Conservation (phyloP, 2,329 filamentous ascomycete species). For the Paraphoma chrysanthemicola region DNA sequence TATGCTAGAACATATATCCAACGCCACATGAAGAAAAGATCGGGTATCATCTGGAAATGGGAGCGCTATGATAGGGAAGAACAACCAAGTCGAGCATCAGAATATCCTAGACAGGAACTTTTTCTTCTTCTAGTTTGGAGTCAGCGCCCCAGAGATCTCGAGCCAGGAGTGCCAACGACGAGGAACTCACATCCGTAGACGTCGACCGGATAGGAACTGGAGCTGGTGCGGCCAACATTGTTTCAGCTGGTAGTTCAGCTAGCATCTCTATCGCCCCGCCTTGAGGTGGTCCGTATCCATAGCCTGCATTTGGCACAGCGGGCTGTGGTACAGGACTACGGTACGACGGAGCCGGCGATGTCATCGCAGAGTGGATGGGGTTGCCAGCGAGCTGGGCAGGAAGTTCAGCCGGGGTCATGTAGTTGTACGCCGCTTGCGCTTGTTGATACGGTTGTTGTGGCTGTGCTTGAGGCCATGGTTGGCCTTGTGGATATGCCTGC, state of each 20-base stretch:
- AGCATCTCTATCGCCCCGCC: slow-evolving; percentile 23
- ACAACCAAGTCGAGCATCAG: slow-evolving; percentile 4
- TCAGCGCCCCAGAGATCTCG: slow-evolving; percentile 11
- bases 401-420: slow-evolving; percentile 5
- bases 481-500: slow-evolving; percentile 9
- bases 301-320: slow-evolving; percentile 7
- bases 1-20: not conserved
- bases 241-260: slow-evolving; percentile 23
- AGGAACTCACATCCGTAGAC: slow-evolving; percentile 25
- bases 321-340: slow-evolving; percentile 13
- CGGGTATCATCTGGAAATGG: slow-evolving; percentile 10
- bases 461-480: slow-evolving; percentile 4
- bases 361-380: slow-evolving; percentile 8
- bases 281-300: slow-evolving; percentile 15
- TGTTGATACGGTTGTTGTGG: slow-evolving; percentile 8
- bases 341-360: slow-evolving; percentile 21
- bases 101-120: slow-evolving; percentile 32
- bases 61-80: not conserved
- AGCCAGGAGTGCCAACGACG: slow-evolving; percentile 1
- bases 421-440: slow-evolving; percentile 12
- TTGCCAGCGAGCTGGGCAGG: slow-evolving; percentile 1
- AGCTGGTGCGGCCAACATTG: slow-evolving; percentile 13
- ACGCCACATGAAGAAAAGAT: not conserved
- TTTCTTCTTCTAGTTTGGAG: slow-evolving; percentile 28
- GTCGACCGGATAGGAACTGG: slow-evolving; percentile 12